Evolutionary conservation across 148 eudicot species (phyloP).

Genomic region (Cornus florida): DNA sequence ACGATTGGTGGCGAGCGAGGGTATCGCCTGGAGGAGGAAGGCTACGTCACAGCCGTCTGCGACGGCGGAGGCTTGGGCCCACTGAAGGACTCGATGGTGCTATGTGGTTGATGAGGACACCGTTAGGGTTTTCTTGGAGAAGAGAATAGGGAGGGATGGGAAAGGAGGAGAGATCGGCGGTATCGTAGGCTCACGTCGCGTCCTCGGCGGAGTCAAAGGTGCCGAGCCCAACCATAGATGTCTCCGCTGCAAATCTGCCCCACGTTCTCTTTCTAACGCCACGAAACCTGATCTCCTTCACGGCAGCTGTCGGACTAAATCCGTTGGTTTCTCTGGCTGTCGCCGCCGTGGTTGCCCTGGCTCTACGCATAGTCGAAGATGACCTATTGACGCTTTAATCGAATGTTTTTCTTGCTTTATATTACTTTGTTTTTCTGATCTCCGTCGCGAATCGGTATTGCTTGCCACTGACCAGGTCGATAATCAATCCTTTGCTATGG

Average conservation of each 20-base stretch:
- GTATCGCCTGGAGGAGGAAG: not conserved
- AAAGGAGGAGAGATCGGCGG: conserved; percentile 37
- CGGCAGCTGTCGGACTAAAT: conserved; percentile 22
- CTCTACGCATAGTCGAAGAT: conserved; percentile 27
- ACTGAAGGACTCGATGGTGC: conserved; percentile 67
- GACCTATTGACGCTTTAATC: too few relatives aligned
- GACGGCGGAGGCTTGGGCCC: conserved; percentile 36
- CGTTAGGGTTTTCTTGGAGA: conserved; percentile 17
- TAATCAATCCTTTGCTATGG: too few relatives aligned
- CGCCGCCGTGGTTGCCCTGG: conserved; percentile 23
- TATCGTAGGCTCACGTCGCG: conserved; percentile 75
- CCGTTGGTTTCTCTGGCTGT: conserved; percentile 27
- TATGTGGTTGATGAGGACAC: conserved; percentile 24
- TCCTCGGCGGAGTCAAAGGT: conserved; percentile 73
- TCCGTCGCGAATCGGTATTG: too few relatives aligned
- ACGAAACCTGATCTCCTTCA: conserved; percentile 37
- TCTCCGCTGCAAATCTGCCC: conserved; percentile 80
- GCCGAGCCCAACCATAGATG: conserved; percentile 74
- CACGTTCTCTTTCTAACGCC: conserved; percentile 76
- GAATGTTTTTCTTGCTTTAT: too few relatives aligned
- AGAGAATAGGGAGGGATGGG: conserved; percentile 3
- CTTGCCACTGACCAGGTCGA: too few relatives aligned
- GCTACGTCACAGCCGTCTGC: not conserved
- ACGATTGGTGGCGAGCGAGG: conserved; percentile 25
- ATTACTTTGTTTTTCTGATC: too few relatives aligned